Evolutionary conservation across 1,139 yeast species (phyloP), one percentile per base, ranked within the genome.

Genomic region (Taiozyma sp.): DNA sequence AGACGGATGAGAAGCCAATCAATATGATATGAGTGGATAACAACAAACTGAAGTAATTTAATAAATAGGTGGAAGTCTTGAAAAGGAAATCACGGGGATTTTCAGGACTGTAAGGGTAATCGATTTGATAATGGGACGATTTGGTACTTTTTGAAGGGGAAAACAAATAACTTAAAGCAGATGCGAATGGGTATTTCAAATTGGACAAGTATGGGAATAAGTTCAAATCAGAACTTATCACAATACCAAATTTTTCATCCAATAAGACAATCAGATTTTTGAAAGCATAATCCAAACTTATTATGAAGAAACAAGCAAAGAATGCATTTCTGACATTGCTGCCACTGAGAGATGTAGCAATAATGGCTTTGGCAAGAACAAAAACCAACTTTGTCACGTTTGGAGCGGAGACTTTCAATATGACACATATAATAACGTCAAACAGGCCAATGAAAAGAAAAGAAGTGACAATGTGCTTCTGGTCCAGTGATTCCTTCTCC

Each of bases 341-440:
- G 4, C 81, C 81, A 34, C 75, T 70, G 46, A 77, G 60, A 44
- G 75, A 76, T 36, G 75, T 67, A 0, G 81, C 70, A 7, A 78
- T 65, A 14, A 78, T 71, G 8, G 80, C 71, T 54, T 76, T 75
- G 24, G 81, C 74, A 43, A 78, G 65, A 4, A 76, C 65, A 24
- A 71, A 69, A 42, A 76, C 62, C 56, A 73, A 68, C 47, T 70
- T 69, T 47, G 71, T 66, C 54, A 71, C 64, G 45, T 66, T 65
- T 32, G 74, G 75, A 12, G 73, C 65, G 1, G 70, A 53, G 43
- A 64, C 59, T 50, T 66, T 65, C 48, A 75, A 63, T 4, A 66
- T 47, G n/a, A 65, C 57, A 50, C 72, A 69, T 3, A 75, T 55
- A 12, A 67, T 50, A 4, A 71, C 51, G 54, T 75, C 76, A 45